A percentile compares a stretch with the other conserved stretches of the same genome.
These are phyloP conservation scores for Tylopilus balloui DNA, from an alignment of 768 basidiomycete genomes.

Conservation along the genomic window DNA sequence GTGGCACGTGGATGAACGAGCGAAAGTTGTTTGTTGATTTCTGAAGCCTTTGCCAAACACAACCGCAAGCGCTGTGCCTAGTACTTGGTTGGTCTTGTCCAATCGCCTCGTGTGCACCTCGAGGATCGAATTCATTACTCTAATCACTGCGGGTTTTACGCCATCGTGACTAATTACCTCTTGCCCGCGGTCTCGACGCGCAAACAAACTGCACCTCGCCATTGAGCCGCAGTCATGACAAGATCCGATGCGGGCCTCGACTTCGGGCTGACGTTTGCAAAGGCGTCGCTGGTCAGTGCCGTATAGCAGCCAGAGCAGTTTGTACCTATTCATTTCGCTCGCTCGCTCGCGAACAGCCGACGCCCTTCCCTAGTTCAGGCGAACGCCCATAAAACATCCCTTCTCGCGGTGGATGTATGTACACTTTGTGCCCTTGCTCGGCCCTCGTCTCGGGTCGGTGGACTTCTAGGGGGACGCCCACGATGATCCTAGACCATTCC, in stretches of 20 bases:
- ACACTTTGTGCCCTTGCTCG: background rate
- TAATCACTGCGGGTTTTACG: constrained; percentile 15
- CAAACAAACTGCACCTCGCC: background rate
- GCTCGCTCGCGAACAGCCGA: constrained; percentile 5
- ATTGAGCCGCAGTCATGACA: background rate
- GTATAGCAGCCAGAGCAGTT: no score
- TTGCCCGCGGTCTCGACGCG: background rate
- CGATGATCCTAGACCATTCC: constrained; percentile 1
- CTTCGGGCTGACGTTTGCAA: background rate
- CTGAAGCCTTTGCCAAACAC: constrained; percentile 25
- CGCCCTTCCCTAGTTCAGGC: constrained; percentile 1
- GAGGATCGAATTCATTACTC: constrained; percentile 18
- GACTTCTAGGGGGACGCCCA: constrained; percentile 1
- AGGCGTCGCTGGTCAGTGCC: background rate
- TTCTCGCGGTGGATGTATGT: background rate
- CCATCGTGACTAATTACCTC: constrained; percentile 6
- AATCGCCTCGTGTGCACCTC: constrained; percentile 23
- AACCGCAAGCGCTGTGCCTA: background rate
- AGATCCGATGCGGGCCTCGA: background rate
- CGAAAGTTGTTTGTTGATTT: constrained; percentile 15
- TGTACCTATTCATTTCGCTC: background rate
- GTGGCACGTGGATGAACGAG: background rate
- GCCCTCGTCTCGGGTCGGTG: constrained; percentile 1
- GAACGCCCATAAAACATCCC: background rate
- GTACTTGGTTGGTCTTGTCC: no score